Evolutionary conservation across 2,329 filamentous ascomycete species (phyloP).

Genomic region (Conoideocrella luteorostrata): DNA sequence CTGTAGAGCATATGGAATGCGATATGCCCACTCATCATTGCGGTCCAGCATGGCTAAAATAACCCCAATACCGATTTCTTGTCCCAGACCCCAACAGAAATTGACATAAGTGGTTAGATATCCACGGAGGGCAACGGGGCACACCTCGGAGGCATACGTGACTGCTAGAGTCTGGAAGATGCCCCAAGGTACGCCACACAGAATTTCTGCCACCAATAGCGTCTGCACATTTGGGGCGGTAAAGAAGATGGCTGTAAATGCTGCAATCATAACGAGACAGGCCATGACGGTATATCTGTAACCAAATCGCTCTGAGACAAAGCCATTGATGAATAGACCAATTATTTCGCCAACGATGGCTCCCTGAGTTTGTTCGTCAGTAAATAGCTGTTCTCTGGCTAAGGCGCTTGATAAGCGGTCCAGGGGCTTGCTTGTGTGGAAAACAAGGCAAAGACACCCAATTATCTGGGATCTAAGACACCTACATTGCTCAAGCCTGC

Average conservation of each 20-base stretch:
- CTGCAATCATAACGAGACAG: constrained; percentile 46
- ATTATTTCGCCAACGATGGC: constrained; percentile 51
- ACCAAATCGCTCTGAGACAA: constrained; percentile 60
- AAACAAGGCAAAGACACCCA: background rate
- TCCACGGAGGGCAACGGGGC: constrained; percentile 63
- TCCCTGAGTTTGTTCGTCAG: constrained; percentile 11
- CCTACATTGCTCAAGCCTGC: constrained; percentile 51
- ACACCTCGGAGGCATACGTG: constrained; percentile 67
- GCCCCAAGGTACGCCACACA: constrained; percentile 58
- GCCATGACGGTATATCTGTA: constrained; percentile 59
- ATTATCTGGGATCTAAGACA: constrained; percentile 8
- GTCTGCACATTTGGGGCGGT: constrained; percentile 54
- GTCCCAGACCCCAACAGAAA: constrained; percentile 72
- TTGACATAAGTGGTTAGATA: constrained; percentile 71
- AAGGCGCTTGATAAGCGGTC: too few species aligned
- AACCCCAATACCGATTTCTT: constrained; percentile 67
- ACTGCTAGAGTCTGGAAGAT: constrained; percentile 53
- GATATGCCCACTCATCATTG: constrained; percentile 61
- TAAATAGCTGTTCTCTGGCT: too few species aligned
- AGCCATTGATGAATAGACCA: constrained; percentile 60
- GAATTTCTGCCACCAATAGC: constrained; percentile 54
- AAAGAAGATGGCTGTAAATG: constrained; percentile 59
- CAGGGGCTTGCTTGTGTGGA: background rate
- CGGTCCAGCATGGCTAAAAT: constrained; percentile 61
- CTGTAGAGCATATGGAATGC: constrained; percentile 66